Conservation (phyloP, 306 rosid genomes). For the Arachis hypogaea region DNA sequence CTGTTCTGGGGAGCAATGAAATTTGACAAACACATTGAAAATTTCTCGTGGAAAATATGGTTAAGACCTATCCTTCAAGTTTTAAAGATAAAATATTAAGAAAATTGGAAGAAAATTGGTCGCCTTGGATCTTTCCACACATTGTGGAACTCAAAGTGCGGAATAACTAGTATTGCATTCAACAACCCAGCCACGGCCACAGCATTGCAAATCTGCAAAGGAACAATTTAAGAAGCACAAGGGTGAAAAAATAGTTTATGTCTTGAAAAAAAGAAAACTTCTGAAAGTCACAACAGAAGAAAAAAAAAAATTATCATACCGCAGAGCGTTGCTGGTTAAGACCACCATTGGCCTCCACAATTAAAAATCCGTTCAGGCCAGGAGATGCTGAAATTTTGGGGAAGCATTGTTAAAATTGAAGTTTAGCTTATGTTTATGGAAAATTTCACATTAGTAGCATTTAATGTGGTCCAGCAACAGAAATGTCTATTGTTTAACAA, state of each 20-base stretch:
- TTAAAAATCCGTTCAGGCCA: constrained; percentile 67
- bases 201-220: constrained; percentile 84
- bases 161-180: constrained; percentile 84
- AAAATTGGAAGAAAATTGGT: constrained; percentile 34
- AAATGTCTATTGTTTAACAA: neutral
- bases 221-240: constrained; percentile 25
- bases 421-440: neutral
- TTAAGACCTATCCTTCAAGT: constrained; percentile 22
- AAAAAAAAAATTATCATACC: constrained; percentile 46
- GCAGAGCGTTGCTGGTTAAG: constrained; percentile 98
- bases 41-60: neutral
- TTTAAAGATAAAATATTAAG: constrained; percentile 25
- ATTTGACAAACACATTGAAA: constrained; percentile 7
- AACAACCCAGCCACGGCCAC: constrained; percentile 96
- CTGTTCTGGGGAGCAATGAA: constrained; percentile 12
- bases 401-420: constrained; percentile 2
- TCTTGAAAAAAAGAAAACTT: neutral
- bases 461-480: neutral
- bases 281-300: neutral
- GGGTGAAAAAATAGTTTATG: constrained; percentile 20
- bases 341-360: constrained; percentile 97
- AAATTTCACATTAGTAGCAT: constrained; percentile 27
- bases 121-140: constrained; percentile 97
- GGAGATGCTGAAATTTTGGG: constrained; percentile 58
- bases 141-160: constrained; percentile 83